These are phyloP conservation scores for Lyophyllum shimeji DNA, from an alignment of 768 basidiomycete genomes.

Conservation along the genomic window DNA sequence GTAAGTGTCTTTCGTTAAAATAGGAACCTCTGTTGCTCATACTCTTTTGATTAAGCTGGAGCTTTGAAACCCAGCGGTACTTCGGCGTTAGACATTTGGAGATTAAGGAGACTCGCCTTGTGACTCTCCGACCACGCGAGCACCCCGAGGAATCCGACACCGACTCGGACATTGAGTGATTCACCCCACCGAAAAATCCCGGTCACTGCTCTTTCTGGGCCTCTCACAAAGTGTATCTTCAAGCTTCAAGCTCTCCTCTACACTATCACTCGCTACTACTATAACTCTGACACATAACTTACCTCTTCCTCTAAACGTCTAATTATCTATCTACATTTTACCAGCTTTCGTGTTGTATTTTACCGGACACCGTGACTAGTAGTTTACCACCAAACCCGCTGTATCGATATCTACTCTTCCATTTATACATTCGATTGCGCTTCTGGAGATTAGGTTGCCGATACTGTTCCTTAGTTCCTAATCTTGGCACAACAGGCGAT, in stretches of 20 bases:
- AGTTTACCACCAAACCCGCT: conserved; percentile 5
- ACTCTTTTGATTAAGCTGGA: conserved; percentile 43
- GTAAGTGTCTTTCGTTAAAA: conserved; percentile 28
- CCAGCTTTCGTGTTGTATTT: conserved; percentile 8
- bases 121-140: conserved; percentile 40
- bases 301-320: background rate
- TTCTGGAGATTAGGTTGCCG: conserved; percentile 15
- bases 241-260: background rate
- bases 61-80: conserved; percentile 68
- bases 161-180: conserved; percentile 40
- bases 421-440: conserved; percentile 5
- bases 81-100: conserved; percentile 57
- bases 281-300: background rate
- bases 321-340: background rate
- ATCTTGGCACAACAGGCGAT: conserved; percentile 17
- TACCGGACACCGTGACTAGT: background rate
- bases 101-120: conserved; percentile 49
- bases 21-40: conserved; percentile 14
- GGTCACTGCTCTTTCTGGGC: background rate
- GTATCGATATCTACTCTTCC: conserved; percentile 6
- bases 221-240: background rate
- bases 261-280: background rate
- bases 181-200: background rate
- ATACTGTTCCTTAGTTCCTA: conserved; percentile 17
- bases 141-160: conserved; percentile 33